Evolutionary conservation across 352 stramenopile genomes (phyloP), one percentile per base, ranked within the genome.

Genomic region (Globisporangium abappressorium): DNA sequence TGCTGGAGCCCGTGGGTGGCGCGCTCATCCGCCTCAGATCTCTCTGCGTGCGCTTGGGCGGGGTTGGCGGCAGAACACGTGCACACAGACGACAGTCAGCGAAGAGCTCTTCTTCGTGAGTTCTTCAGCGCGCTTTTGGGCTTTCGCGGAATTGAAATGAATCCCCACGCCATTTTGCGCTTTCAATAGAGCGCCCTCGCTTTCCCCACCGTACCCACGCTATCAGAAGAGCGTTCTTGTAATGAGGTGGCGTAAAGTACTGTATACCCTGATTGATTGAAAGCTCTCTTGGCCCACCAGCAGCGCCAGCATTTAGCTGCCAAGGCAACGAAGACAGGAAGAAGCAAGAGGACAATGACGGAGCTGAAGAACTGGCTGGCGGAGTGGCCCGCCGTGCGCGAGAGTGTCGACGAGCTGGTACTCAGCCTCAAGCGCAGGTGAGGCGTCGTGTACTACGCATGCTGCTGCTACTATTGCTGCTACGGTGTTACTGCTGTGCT

Each of bases 361-460:
- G 76, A 86, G 65, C 74, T 92, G 24, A 74, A 87, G 71, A 66
- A 86, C 26, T 94, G 88, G 88, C 81, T 95, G 65, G 75, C 77
- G 26, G 84, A 91, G 55, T 94, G 88, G 84, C 88, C 88, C 1
- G 75, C 69, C n/a, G 86, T 95, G 57, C 80, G 75, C 65, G 78
- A 79, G 6, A 75, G 82, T 30, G 82, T 93, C 24, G 82, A 93
- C 33, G 83, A 90, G 47, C 70, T 95, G 24, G 76, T 95, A 62
- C 74, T 95, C 54, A 84, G 82, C 66, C 82, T 95, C 34, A 94
- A 95, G 77, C 81, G 88, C 59, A 86, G 84, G 78, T 89, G 54
- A 1, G 75, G 6, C n/a, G 0, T 34, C 6, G 18, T 11, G 6
- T 22, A 8, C 41, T 5, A 9, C 41, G 5, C 18, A 0, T n/a